Base-by-base conservation (phyloP, 768 basidiomycete genomes). In the Mycena polygramma region DNA sequence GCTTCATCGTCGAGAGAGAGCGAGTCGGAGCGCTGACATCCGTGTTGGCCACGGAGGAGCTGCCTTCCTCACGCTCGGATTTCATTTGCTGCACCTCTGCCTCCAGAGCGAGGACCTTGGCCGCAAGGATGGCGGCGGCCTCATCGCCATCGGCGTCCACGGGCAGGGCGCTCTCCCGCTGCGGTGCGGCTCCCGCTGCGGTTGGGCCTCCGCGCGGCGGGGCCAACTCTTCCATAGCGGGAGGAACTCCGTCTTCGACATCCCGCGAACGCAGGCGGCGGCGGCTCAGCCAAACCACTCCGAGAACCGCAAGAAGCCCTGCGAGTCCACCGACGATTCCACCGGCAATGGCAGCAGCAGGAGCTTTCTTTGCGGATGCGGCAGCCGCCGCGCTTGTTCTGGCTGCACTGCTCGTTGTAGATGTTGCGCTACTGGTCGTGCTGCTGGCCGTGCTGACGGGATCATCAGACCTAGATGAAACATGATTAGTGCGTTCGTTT, bases 1-100 rank as follows among this genome's bases (percentile, higher is more conserved):
- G 36, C 51, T 63, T 63, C 62, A 63, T 63, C 22, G 41, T 63
- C 22, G 62, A 63, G 8, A 63, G 51, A 17, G 62, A 63, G 22
- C 51, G 62, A 9, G 62, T 3, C 1, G 20, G n/a, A 4, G 22
- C 30, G 6, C 3, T 30, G 30, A 30, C 30, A 30, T 30, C 30
- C 4, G 20, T n/a, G 10, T 61, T 46, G 2, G 46, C 48, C 7
- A 45, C 36, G 30, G 20, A 30, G 8, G 46, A 37, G 46, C 46
- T 43, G 24, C 57, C 15, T 5, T 19, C 41, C 22, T 6, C 41
- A 46, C 46, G 20, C 26, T 41, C 11, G 11, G 45, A 3, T n/a
- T 19, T n/a, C 24, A 58, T 22, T 22, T 13, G 46, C 30, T 61
- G 59, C 20, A 61, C 35, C 59, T 61, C 22, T 5, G 45, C 59